Evolutionary conservation across 179 eudicot genomes (phyloP), one percentile per base, ranked within the genome.

Genomic region (Gypsophila paniculata): DNA sequence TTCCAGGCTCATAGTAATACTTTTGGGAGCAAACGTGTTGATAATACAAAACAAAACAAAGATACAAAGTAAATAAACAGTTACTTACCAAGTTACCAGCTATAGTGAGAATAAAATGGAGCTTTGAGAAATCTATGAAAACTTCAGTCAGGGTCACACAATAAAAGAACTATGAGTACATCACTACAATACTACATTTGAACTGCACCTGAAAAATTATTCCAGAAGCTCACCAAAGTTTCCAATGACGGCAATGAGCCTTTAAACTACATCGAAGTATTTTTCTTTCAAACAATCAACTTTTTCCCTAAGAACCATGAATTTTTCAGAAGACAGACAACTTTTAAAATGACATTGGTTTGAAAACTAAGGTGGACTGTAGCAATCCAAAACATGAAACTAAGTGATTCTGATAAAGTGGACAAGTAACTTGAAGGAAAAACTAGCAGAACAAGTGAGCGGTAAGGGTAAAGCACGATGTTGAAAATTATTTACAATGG

Each of bases 1-100:
- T 89, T 79, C 83, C 82, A 46, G 95, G 93, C 84, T 93, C 98
- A 76, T 90, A 84, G 72, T 93, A 93, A 77, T 87, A 86, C 98
- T 93, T 59, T 68, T 17, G 59, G 88, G 76, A 71, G 69, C 8
- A 15, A 66, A 26, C 23, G 53, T 38, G 39, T 69, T 12, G 14
- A 36, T 53, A 53, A 59, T 18, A 38, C 19, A 44, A 26, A 67
- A 18, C 9, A 32, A 48, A 39, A 38, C 26, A 21, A 46, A 74
- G 52, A 21, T 70, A 63, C 17, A 11, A 22, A 6, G 60, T 15
- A 54, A 14, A 55, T 69, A 42, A 21, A 62, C 14, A 54, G 67
- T 22, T 23, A 63, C 38, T 42, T 21, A 49, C 57, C 59, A 53
- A 63, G 25, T 42, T 21, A 49, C 57, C 59, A 53, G 59, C 39